Conservation (phyloP, 139 green algal species). For the Closterium sp. region DNA sequence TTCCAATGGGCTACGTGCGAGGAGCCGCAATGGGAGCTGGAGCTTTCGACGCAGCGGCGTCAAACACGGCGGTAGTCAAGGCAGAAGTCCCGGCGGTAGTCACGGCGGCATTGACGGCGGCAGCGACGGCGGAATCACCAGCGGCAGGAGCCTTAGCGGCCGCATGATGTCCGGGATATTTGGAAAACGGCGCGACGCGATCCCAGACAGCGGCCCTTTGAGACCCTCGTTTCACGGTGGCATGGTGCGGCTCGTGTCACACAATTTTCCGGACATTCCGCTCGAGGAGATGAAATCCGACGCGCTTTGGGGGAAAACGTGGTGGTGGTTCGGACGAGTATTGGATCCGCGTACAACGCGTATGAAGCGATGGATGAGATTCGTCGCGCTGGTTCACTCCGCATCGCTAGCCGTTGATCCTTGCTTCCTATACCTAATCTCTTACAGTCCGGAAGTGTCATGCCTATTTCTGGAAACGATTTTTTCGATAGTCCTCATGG, state of each 20-base stretch:
- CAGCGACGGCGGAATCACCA: not conserved
- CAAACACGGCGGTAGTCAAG: not conserved
- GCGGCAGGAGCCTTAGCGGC: not conserved
- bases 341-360: conserved; percentile 2
- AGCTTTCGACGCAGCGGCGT: not conserved
- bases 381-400: not conserved
- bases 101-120: not conserved
- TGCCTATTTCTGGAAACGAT: not conserved
- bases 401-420: conserved; percentile 4
- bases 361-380: conserved; percentile 1
- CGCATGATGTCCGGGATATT: not conserved
- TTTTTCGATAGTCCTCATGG: not conserved
- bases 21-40: not conserved
- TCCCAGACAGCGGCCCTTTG: not conserved
- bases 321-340: conserved; percentile 10
- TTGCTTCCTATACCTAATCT: conserved; percentile 3
- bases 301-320: not conserved
- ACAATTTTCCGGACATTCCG: not conserved
- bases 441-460: not conserved
- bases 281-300: not conserved
- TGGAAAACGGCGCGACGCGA: not conserved
- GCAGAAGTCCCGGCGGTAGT: not conserved
- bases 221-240: not conserved
- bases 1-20: not conserved
- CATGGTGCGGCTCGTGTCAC: not conserved